phyloP scores from a whole-genome alignment of 352 stramenopile genomes.

The Globisporangium lucens region DNA sequence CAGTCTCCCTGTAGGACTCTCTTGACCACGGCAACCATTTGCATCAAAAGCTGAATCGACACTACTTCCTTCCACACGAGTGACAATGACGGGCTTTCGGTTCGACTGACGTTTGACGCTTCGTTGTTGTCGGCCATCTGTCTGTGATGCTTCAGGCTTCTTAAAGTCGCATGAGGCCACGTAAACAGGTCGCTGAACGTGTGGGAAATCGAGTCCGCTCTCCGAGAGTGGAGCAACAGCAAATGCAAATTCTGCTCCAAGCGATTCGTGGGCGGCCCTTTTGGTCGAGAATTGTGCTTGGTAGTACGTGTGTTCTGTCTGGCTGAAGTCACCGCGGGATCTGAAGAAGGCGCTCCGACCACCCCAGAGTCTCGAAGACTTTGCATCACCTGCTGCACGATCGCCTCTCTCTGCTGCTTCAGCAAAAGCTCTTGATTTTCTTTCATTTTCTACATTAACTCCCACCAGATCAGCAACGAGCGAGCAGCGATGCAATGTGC shows the following conservation, averaged over 20 bases:
- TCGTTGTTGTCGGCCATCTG: not conserved
- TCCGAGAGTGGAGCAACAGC: slow-evolving; percentile 56
- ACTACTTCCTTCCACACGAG: not conserved
- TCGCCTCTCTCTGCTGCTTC: slow-evolving; percentile 45
- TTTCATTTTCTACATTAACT: slow-evolving; percentile 22
- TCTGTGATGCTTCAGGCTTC: slow-evolving; percentile 3
- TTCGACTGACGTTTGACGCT: not conserved
- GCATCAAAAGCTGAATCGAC: not conserved
- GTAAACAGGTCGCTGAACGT: slow-evolving; percentile 32
- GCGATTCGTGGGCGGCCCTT: slow-evolving; percentile 6
- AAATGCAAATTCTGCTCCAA: slow-evolving; percentile 55
- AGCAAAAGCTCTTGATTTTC: slow-evolving; percentile 48
- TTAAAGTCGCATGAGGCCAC: not conserved
- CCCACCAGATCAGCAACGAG: not conserved
- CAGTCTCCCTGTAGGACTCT: not conserved
- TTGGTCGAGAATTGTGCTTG: not conserved
- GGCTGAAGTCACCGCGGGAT: not conserved
- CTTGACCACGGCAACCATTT: not conserved
- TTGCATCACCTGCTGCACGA: slow-evolving; percentile 62
- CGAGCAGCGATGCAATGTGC: not conserved
- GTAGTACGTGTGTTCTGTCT: not conserved
- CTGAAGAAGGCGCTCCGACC: not conserved
- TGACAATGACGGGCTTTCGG: slow-evolving; percentile 8
- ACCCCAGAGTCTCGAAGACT: slow-evolving; percentile 38
- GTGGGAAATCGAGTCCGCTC: slow-evolving; percentile 55